Evolutionary conservation across 495 filamentous ascomycete species (phyloP), one percentile per base, ranked within the genome.

Genomic region (Aspergillus panamensis): DNA sequence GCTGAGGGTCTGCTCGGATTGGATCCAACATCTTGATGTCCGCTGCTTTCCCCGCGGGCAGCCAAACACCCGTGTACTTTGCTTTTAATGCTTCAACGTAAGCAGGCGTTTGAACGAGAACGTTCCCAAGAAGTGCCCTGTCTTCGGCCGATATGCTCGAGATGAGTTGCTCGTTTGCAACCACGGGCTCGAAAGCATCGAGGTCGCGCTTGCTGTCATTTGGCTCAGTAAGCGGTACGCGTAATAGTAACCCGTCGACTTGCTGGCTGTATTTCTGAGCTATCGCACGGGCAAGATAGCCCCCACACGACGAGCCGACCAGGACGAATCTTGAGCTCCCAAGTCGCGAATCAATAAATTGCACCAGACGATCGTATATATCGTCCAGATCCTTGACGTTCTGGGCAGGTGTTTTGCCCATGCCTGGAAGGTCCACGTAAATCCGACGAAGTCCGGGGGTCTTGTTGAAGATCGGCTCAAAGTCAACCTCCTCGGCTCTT

Each of bases 391-490:
- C 55, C 37, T 68, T 60, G 59, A 70, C 53, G 53, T 59, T 55
- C 53, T 66, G 63, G 9, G 66, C 66, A 31, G 68, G 68, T 37
- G 68, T 63, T 44, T 8, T 62, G 47, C 68, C 68, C 68, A 70
- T 70, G 56, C 68, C 68, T 43, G 68, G 68, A 43, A 70, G 66
- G 61, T 70, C 68, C 9, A 68, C 61, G 49, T 70, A 70, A 32
- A 70, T 70, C 21, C 68, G 63, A 31, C 59, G 57, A 54, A 68
- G 43, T 25, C 63, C 61, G 1, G 60, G 59, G 63, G 40, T 60
- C 58, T 66, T 64, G 51, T n/a, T 63, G 57, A 70, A 66, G 31
- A 68, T 68, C 10, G 68, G 68, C 52, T 70, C 68, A 51, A 70
- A 68, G 63, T 70, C 68, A 14, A 62, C 35, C 52, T 63, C 57